Evolutionary conservation across 306 rosid species (phyloP).

Genomic region (Cicer bijugum): DNA sequence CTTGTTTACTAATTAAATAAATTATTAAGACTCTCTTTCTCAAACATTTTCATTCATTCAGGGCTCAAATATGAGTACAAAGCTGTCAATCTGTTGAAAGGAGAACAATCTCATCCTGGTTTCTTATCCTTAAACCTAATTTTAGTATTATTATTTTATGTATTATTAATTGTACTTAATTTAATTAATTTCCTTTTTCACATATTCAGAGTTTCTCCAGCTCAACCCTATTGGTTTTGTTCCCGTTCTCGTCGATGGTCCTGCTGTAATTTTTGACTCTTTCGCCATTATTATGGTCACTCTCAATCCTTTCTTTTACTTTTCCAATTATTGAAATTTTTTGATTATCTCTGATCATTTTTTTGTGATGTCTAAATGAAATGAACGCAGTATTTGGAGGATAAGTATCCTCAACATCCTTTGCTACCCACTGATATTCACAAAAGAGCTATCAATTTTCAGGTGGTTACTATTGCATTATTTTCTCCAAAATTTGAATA

Average conservation of each 20-base stretch:
- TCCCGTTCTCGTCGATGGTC: constrained; percentile 70
- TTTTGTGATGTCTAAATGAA: not conserved
- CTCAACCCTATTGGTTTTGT: constrained; percentile 74
- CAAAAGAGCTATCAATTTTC: constrained; percentile 71
- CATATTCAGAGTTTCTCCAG: constrained; percentile 57
- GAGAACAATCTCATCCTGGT: constrained; percentile 67
- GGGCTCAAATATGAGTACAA: constrained; percentile 64
- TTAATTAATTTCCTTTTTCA: not conserved
- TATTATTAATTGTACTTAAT: not conserved
- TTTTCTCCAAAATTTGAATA: not conserved
- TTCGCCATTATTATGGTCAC: constrained; percentile 71
- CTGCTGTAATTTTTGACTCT: constrained; percentile 61
- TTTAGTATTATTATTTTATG: not conserved
- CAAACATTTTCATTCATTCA: constrained; percentile 2
- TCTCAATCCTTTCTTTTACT: not conserved
- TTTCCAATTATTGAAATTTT: not conserved
- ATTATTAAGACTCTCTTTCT: no score
- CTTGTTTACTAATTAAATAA: not conserved
- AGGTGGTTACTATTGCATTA: constrained; percentile 49
- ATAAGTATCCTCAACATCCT: constrained; percentile 77
- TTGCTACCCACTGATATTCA: constrained; percentile 67
- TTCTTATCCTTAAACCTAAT: not conserved
- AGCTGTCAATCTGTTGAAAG: constrained; percentile 62
- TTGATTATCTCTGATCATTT: not conserved
- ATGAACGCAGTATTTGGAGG: constrained; percentile 70